These are phyloP conservation scores for Spizellomyces punctatus DNA, from an alignment of 192 early-diverging fungal species.

Conservation along the genomic window DNA sequence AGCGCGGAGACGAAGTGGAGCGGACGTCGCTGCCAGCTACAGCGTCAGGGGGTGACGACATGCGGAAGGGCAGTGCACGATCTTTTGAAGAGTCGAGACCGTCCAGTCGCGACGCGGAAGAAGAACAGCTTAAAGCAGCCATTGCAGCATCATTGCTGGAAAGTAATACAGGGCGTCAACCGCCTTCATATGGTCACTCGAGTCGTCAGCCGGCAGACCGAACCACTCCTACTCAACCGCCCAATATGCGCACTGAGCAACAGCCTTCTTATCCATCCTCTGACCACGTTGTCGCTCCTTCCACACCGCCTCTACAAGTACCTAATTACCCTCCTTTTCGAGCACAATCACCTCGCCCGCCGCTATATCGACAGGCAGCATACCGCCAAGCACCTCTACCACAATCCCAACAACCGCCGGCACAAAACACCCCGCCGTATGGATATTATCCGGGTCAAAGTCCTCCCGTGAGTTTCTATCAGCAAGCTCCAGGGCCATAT, in stretches of 20 bases:
- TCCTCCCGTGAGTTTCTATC: too few species aligned
- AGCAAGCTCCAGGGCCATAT: too few species aligned
- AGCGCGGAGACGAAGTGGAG: too few species aligned
- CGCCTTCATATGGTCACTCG: not conserved
- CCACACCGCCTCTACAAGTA: not conserved
- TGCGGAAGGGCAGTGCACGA: not conserved
- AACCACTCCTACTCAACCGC: not conserved
- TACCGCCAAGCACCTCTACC: not conserved
- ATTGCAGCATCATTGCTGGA: too few species aligned
- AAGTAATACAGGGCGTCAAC: not conserved
- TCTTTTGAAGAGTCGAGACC: not conserved
- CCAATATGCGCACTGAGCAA: not conserved
- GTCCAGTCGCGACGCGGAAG: not conserved
- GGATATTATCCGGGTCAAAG: too few species aligned
- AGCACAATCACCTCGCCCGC: not conserved
- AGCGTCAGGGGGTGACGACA: not conserved
- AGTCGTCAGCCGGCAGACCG: not conserved
- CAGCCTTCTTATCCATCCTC: not conserved
- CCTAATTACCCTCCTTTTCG: not conserved
- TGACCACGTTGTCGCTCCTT: not conserved
- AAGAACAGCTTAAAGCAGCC: too few species aligned
- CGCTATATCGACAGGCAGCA: not conserved
- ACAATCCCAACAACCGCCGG: not conserved
- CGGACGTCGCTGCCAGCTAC: not conserved
- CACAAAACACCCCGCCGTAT: too few species aligned